Evolutionary conservation across 345 rosid genomes (phyloP).

Genomic region (Corchorus olitorius): DNA sequence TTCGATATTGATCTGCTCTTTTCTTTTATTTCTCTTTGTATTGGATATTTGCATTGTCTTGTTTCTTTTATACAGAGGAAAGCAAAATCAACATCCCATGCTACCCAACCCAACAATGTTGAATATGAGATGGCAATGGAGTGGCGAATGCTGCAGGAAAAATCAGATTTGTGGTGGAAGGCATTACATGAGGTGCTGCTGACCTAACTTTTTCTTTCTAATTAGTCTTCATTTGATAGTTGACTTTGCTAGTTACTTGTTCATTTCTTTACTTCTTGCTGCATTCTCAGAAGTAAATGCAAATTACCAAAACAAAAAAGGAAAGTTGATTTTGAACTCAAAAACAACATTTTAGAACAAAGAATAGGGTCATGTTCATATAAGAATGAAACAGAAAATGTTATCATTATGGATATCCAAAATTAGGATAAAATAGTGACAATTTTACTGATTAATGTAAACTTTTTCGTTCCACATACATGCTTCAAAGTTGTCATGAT

Average conservation of each 20-base stretch:
- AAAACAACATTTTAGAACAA: neutral
- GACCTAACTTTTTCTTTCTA: neutral
- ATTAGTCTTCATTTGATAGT: neutral
- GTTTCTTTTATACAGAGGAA: slow-evolving; percentile 26
- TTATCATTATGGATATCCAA: neutral
- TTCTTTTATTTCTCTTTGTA: neutral
- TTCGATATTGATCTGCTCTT: neutral
- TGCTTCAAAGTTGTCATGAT: neutral
- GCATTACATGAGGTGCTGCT: slow-evolving; percentile 35
- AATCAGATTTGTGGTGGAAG: slow-evolving; percentile 36
- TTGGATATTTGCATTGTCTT: neutral
- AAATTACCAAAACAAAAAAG: neutral
- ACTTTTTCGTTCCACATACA: neutral
- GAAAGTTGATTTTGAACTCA: neutral
- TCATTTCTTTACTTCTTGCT: neutral
- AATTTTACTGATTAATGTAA: neutral
- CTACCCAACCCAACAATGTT: slow-evolving; percentile 41
- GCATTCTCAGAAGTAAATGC: neutral
- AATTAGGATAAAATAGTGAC: neutral
- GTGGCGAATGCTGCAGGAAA: slow-evolving; percentile 39
- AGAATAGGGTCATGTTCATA: neutral
- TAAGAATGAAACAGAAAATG: neutral
- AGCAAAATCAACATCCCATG: slow-evolving; percentile 48
- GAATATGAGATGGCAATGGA: slow-evolving; percentile 44
- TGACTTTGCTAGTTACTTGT: neutral